Conservation (phyloP, 345 rosid species). For the Moringa oleifera region DNA sequence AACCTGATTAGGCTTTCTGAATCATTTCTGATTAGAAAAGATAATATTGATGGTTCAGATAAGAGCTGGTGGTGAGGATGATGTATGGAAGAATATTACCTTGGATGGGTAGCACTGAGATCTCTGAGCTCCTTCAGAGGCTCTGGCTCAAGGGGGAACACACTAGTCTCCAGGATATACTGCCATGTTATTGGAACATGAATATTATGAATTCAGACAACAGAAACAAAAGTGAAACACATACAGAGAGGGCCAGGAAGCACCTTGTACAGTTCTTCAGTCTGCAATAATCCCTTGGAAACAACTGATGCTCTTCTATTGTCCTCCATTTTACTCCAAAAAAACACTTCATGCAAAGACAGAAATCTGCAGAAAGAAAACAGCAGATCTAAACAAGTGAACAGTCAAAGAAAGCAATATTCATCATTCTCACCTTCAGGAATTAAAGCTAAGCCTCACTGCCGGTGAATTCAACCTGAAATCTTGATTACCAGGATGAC, state of each 20-base stretch:
- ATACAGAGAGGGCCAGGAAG: neutral
- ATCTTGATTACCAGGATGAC: too few species aligned
- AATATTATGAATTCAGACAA: neutral
- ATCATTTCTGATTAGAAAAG: too few species aligned
- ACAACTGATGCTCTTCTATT: conserved; percentile 5
- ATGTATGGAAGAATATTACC: conserved; percentile 8
- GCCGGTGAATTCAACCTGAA: too few species aligned
- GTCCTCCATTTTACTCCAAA: conserved; percentile 18
- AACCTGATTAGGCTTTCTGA: neutral
- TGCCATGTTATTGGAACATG: conserved; percentile 17
- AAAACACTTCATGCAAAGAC: neutral
- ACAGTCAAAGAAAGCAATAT: too few species aligned
- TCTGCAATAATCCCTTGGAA: conserved; percentile 39
- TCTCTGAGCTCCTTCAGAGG: conserved; percentile 59
- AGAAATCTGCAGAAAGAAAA: neutral
- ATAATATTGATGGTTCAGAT: too few species aligned
- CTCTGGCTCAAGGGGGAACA: conserved; percentile 64
- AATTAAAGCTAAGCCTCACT: too few species aligned
- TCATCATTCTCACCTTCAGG: too few species aligned
- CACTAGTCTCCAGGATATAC: conserved; percentile 66
- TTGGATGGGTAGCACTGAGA: conserved; percentile 47
- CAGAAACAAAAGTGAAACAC: conserved; percentile 1
- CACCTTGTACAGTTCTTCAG: conserved; percentile 52
- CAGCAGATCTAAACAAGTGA: too few species aligned
- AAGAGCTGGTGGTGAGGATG: too few species aligned